phyloP scores from a whole-genome alignment of 257 asterid species.

The Primulina tabacum region DNA sequence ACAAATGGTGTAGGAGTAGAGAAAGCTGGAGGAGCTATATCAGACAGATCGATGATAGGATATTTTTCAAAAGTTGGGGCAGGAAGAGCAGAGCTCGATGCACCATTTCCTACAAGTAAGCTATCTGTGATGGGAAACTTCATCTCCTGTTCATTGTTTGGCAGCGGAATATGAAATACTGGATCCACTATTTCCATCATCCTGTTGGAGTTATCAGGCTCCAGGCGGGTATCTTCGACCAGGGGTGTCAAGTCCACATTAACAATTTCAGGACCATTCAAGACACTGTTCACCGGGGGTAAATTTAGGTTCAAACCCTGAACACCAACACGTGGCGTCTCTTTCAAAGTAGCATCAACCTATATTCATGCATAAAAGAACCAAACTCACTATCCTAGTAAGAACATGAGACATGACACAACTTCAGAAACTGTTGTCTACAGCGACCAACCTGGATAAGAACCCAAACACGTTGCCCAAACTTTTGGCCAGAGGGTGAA shows the following conservation, averaged over 20 bases:
- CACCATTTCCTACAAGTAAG: slow-evolving; percentile 47
- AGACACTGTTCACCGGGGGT: slow-evolving; percentile 48
- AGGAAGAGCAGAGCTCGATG: slow-evolving; percentile 24
- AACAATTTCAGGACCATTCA: slow-evolving; percentile 37
- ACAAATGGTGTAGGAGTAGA: slow-evolving; percentile 9
- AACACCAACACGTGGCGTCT: slow-evolving; percentile 31
- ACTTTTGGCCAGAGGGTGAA: slow-evolving; percentile 77
- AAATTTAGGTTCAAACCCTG: slow-evolving; percentile 70
- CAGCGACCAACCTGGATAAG: slow-evolving; percentile 62
- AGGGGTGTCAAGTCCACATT: slow-evolving; percentile 32
- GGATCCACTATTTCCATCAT: slow-evolving; percentile 35
- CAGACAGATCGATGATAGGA: slow-evolving; percentile 24
- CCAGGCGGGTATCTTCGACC: slow-evolving; percentile 31
- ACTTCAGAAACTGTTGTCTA: background rate
- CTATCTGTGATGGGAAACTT: slow-evolving; percentile 76
- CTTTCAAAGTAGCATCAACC: slow-evolving; percentile 60
- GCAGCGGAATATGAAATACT: slow-evolving; percentile 21
- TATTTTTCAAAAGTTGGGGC: slow-evolving; percentile 25
- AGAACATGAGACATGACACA: background rate
- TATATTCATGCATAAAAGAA: slow-evolving; percentile 21
- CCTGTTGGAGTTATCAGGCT: background rate
- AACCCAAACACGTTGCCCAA: slow-evolving; percentile 98
- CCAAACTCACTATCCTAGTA: background rate
- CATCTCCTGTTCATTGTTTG: slow-evolving; percentile 54
- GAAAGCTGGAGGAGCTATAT: background rate